Conservation (phyloP, 2,329 filamentous ascomycete species). For the Stenocarpella maydis region DNA sequence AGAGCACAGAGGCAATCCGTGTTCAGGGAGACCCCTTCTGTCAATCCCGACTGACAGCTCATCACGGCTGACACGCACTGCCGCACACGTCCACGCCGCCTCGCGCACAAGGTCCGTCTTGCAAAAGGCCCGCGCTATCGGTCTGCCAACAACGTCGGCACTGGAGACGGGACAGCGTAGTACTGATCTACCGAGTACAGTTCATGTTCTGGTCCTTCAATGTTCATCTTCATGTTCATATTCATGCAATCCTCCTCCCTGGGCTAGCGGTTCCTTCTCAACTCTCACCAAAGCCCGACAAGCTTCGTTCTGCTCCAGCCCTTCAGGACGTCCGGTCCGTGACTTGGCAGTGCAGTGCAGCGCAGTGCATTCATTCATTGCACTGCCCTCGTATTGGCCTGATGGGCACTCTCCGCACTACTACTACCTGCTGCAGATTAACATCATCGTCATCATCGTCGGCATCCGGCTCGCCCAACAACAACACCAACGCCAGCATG, state of each 20-base stretch:
- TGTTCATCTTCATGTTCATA: not conserved
- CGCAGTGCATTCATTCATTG: conserved; percentile 31
- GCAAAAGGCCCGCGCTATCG: not conserved
- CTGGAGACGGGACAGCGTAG: no score
- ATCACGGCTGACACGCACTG: conserved; percentile 11
- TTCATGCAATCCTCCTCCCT: conserved; percentile 20
- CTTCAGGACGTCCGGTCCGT: conserved; percentile 4
- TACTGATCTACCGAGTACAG: not conserved
- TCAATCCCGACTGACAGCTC: conserved; percentile 18
- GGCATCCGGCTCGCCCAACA: not conserved
- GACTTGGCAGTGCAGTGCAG: conserved; percentile 32
- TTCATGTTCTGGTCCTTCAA: not conserved
- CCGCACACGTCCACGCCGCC: no score
- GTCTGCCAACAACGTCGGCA: not conserved
- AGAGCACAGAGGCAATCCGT: not conserved
- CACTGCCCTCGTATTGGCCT: not conserved
- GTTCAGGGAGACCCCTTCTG: not conserved
- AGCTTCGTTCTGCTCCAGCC: conserved; percentile 13
- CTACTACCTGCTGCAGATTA: not conserved
- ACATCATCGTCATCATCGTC: not conserved
- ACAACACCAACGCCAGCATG: not conserved
- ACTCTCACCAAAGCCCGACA: not conserved
- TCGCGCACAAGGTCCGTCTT: not conserved
- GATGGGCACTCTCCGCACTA: not conserved
- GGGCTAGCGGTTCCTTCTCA: conserved; percentile 13